Evolutionary conservation across 306 rosid species (phyloP), one percentile per base, ranked within the genome.

Genomic region (Sicyos baderoa): DNA sequence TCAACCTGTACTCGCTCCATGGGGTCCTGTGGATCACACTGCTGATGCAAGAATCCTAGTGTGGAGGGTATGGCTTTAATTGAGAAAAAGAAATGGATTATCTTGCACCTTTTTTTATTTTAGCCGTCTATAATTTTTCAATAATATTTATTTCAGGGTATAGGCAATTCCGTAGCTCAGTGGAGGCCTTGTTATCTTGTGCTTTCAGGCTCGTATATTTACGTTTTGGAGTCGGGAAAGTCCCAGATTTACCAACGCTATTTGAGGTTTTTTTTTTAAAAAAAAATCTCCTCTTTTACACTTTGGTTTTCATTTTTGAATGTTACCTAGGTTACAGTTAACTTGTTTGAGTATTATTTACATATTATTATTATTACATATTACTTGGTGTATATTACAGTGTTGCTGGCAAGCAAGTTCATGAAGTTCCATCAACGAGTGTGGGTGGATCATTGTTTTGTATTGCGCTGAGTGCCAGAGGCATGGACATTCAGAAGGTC

Each of bases 101-200:
- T 49, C 64, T 18, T 6, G 21, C 50, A 54, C 47, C 47, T 50
- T 68, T 67, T 51, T 22, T 21, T 74, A 49, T 68, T 23, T 35
- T 5, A 5, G 56, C 44, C 22, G 21, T 62, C 11, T 29, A 35
- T 69, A 66, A 11, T 70, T 66, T 53, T 44, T 59, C 29, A 56
- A 48, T 67, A 35, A 47, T 70, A 73, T 69, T 71, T 67, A 61
- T 77, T 74, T 57, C 81, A 93, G 99, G 97, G 99, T 60, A 85
- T 93, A 61, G 99, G 99, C 54, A 93, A 93, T 84, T 93, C 97
- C 27, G 84, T 93, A 61, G 94, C 99, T 57, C 76, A 95, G 13
- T 93, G 99, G 99, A 89, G 88, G 79, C 87, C 94, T 29, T 90
- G 96, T 85, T 88, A 83, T 80, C 78, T 93, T 74, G 86, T 85